These are phyloP conservation scores for Atkinsonella texensis DNA, from an alignment of 2,329 filamentous ascomycete species.

Conservation along the genomic window DNA sequence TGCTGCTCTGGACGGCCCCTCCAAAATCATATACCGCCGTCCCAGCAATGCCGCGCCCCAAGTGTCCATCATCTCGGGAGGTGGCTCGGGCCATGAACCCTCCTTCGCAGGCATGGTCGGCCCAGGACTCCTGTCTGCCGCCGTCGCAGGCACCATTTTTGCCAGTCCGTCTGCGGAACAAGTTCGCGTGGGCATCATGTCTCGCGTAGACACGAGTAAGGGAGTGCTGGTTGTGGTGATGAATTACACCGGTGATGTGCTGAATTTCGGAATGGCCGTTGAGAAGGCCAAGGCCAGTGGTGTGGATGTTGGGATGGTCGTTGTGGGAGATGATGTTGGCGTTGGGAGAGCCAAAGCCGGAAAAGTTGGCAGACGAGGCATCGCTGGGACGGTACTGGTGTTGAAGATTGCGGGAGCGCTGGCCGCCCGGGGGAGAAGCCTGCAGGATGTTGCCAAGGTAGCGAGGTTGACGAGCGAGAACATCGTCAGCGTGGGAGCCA, in stretches of 20 bases:
- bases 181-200: slow-evolving; percentile 62
- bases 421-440: slow-evolving; percentile 54
- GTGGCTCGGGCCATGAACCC: slow-evolving; percentile 83
- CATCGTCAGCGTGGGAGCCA: slow-evolving; percentile 74
- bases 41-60: slow-evolving; percentile 40
- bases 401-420: slow-evolving; percentile 80
- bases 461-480: slow-evolving; percentile 64
- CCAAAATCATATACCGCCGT: slow-evolving; percentile 76
- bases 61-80: slow-evolving; percentile 77
- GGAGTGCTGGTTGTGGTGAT: slow-evolving; percentile 87
- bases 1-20: slow-evolving; percentile 60
- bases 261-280: slow-evolving; percentile 89
- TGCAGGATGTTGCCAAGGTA: slow-evolving; percentile 61
- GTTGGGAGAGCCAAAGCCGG: slow-evolving; percentile 71
- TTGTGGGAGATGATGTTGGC: slow-evolving; percentile 85
- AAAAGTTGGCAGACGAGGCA: slow-evolving; percentile 85
- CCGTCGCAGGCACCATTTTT: slow-evolving; percentile 80
- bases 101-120: slow-evolving; percentile 81
- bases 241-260: slow-evolving; percentile 85
- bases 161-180: slow-evolving; percentile 74
- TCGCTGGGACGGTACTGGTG: slow-evolving; percentile 85
- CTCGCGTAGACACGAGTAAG: slow-evolving; percentile 55
- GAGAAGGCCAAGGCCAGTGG: slow-evolving; percentile 82
- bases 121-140: slow-evolving; percentile 63
- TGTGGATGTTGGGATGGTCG: slow-evolving; percentile 71